phyloP scores from a whole-genome alignment of 345 rosid species.

The Bretschneidera sinensis region DNA sequence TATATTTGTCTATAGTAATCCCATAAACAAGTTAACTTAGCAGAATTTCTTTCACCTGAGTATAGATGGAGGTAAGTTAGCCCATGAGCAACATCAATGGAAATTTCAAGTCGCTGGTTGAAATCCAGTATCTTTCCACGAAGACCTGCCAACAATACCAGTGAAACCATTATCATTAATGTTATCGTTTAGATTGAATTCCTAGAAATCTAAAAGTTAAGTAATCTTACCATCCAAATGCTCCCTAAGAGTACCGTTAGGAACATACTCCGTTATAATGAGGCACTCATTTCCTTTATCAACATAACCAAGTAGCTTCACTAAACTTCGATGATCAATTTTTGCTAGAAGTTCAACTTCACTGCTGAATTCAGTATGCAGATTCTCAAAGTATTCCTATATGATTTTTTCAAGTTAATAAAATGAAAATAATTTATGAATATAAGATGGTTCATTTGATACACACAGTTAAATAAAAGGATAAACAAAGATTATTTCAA shows the following conservation, averaged over 20 bases:
- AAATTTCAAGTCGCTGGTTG: constrained; percentile 85
- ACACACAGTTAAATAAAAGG: neutral
- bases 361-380: constrained; percentile 79
- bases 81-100: constrained; percentile 94
- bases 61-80: constrained; percentile 86
- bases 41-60: constrained; percentile 45
- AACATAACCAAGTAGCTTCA: constrained; percentile 84
- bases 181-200: constrained; percentile 6
- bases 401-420: constrained; percentile 16
- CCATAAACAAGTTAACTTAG: neutral
- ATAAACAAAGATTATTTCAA: neutral
- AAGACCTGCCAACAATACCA: constrained; percentile 39
- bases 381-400: constrained; percentile 69
- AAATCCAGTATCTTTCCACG: constrained; percentile 71
- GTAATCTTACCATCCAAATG: constrained; percentile 82
- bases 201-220: neutral
- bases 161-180: constrained; percentile 2
- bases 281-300: constrained; percentile 84
- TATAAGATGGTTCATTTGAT: constrained; percentile 1
- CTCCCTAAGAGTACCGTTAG: constrained; percentile 92
- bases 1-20: neutral
- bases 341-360: constrained; percentile 91
- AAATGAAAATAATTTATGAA: neutral
- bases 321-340: constrained; percentile 85
- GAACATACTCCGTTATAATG: constrained; percentile 82